These are phyloP conservation scores for Pythium aristosporum DNA, from an alignment of 352 stramenopile genomes.

Conservation along the genomic window DNA sequence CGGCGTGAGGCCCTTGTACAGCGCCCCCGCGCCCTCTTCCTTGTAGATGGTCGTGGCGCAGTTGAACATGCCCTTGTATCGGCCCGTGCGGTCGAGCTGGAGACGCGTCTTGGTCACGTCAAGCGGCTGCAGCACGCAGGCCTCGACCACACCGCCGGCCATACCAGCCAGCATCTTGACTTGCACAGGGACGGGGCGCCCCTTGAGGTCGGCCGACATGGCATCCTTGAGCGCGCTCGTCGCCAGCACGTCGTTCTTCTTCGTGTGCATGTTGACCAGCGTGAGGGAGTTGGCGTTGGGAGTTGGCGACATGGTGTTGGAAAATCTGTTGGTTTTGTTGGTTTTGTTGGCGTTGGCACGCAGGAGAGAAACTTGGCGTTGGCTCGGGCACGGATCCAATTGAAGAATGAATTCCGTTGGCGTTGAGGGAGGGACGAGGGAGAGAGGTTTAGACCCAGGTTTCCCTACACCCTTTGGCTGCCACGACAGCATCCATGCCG, in stretches of 20 bases:
- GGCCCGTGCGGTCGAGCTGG: conserved; percentile 83
- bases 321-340: no score
- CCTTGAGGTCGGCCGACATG: conserved; percentile 73
- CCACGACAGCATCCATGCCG: conserved; percentile 13
- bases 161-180: conserved; percentile 88
- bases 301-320: conserved; percentile 13
- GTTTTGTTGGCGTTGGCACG: background rate
- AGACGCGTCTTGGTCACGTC: conserved; percentile 90
- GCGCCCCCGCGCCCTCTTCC: conserved; percentile 92
- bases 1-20: conserved; percentile 96
- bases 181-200: conserved; percentile 59
- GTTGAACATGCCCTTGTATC: conserved; percentile 88
- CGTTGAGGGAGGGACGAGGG: background rate
- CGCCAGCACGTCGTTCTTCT: conserved; percentile 40
- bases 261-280: conserved; percentile 30
- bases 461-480: conserved; percentile 19
- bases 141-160: conserved; percentile 84
- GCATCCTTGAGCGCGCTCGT: conserved; percentile 79
- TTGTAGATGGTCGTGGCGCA: conserved; percentile 90
- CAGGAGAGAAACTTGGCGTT: conserved; percentile 19
- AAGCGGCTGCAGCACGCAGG: conserved; percentile 80
- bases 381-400: conserved; percentile 29
- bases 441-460: conserved; percentile 1
- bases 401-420: conserved; percentile 38
- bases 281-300: conserved; percentile 25